Percentiles rank a stretch among this genome's conserved stretches.
Conservation (phyloP, 2,329 filamentous ascomycete species). For the Penicillium sp. region DNA sequence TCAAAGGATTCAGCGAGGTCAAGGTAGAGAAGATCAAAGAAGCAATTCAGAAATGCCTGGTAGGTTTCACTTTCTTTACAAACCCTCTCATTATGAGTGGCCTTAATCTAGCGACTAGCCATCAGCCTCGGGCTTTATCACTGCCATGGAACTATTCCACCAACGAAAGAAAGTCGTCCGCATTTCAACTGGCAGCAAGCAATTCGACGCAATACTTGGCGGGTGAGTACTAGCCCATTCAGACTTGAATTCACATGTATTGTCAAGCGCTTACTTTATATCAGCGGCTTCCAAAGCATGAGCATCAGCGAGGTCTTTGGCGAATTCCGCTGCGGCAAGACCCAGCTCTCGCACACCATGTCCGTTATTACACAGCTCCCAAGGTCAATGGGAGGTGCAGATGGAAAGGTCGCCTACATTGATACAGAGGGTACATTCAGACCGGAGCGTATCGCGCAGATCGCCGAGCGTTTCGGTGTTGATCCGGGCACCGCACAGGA, state of each 20-base stretch:
- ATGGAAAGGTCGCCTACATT: constrained; percentile 65
- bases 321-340: constrained; percentile 57
- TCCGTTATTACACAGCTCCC: constrained; percentile 56
- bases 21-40: constrained; percentile 69
- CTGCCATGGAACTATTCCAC: constrained; percentile 58
- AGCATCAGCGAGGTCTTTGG: constrained; percentile 55
- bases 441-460: constrained; percentile 61
- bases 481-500: constrained; percentile 57
- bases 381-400: constrained; percentile 57
- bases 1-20: constrained; percentile 64
- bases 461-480: constrained; percentile 59
- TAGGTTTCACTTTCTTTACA: constrained; percentile 26
- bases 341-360: constrained; percentile 63
- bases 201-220: constrained; percentile 59
- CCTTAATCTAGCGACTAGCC: constrained; percentile 40
- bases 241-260: too few species aligned
- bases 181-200: constrained; percentile 65
- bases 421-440: constrained; percentile 62
- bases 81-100: not conserved
- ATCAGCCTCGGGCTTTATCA: constrained; percentile 56
- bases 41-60: constrained; percentile 56
- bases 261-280: not conserved
- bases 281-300: constrained; percentile 63
- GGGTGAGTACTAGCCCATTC: constrained; percentile 42
- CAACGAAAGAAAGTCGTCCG: constrained; percentile 58